Percentiles rank a stretch among this genome's conserved stretches.
phyloP scores from a whole-genome alignment of 2,329 filamentous ascomycete genomes.

The Cladosporium sp. region DNA sequence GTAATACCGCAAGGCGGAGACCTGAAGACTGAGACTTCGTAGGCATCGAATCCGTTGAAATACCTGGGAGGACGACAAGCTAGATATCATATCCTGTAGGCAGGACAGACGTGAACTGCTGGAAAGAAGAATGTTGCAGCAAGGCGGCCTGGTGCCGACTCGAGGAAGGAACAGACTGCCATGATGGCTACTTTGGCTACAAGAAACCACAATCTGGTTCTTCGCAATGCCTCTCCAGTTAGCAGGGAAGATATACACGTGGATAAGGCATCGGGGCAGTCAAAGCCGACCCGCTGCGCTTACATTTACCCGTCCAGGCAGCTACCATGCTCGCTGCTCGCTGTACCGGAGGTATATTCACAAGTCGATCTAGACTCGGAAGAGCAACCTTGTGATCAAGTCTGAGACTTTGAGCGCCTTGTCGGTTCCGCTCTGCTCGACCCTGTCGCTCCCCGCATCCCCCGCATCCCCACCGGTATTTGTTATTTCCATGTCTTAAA shows the following conservation, averaged over 20 bases:
- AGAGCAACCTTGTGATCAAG: constrained; percentile 3
- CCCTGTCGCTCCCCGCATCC: not conserved
- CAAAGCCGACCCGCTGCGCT: not conserved
- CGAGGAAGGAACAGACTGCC: not conserved
- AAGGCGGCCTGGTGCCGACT: not conserved
- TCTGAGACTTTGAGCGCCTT: not conserved
- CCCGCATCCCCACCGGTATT: not conserved
- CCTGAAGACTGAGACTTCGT: too few relatives aligned
- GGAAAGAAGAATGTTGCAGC: not conserved
- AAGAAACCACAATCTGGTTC: not conserved
- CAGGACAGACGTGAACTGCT: not conserved
- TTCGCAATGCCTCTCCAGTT: not conserved
- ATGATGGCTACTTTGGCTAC: not conserved
- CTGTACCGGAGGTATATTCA: not conserved
- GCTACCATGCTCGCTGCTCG: not conserved
- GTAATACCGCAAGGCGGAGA: too few relatives aligned
- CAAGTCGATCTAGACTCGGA: not conserved
- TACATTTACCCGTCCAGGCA: not conserved
- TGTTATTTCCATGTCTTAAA: constrained; percentile 16
- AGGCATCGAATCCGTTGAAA: too few relatives aligned
- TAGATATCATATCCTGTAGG: not conserved
- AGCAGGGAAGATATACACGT: not conserved
- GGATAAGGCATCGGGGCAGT: not conserved
- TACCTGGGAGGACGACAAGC: not conserved
- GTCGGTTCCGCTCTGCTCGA: not conserved